Evolutionary conservation across 495 filamentous ascomycete species (phyloP).

Genomic region (Peziza echinospora): DNA sequence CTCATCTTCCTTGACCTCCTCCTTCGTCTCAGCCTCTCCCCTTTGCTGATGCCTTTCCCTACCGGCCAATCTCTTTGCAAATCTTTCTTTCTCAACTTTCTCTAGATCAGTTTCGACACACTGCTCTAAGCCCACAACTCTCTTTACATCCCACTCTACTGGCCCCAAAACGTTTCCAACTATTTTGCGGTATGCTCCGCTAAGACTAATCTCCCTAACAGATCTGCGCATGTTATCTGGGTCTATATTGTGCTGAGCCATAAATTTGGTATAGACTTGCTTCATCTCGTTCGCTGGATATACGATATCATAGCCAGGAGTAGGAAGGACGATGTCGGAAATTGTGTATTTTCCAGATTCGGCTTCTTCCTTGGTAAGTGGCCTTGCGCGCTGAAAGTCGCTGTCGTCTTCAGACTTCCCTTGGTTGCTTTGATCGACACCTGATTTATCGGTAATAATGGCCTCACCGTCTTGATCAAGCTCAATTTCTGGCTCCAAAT

Average conservation of each 20-base stretch:
- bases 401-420: slow-evolving; percentile 28
- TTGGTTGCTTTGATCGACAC: background rate
- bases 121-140: slow-evolving; percentile 53
- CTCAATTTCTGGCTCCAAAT: slow-evolving; percentile 16
- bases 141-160: slow-evolving; percentile 40
- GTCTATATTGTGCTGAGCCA: slow-evolving; percentile 61
- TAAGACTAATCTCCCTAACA: slow-evolving; percentile 72
- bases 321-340: slow-evolving; percentile 84
- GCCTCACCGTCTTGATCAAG: slow-evolving; percentile 51
- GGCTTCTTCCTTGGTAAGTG: slow-evolving; percentile 55
- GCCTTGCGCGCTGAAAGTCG: slow-evolving; percentile 49
- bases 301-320: slow-evolving; percentile 69
- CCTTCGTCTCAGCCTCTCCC: slow-evolving; percentile 1
- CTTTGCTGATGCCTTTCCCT: background rate
- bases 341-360: slow-evolving; percentile 56
- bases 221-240: slow-evolving; percentile 70
- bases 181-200: slow-evolving; percentile 67
- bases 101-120: slow-evolving; percentile 72
- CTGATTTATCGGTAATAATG: slow-evolving; percentile 24
- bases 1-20: background rate
- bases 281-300: slow-evolving; percentile 72
- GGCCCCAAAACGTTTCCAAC: slow-evolving; percentile 35
- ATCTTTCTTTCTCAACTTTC: slow-evolving; percentile 19
- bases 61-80: too few relatives aligned
- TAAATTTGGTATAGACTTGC: slow-evolving; percentile 60